phyloP scores from a whole-genome alignment of 1,284 basidiomycete species.

The Neonothopanus nambi region DNA sequence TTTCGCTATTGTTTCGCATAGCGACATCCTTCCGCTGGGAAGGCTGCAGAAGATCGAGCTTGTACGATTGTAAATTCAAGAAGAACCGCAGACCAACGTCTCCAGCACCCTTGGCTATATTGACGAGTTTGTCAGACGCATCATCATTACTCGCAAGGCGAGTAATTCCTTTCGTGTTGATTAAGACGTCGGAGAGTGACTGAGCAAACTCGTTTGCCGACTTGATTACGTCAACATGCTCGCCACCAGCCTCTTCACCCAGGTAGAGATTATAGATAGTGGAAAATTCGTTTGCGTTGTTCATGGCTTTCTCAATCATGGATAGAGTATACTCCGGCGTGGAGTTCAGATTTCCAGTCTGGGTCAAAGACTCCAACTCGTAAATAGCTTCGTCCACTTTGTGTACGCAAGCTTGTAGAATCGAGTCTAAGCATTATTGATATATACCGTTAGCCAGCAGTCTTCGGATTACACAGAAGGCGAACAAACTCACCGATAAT shows the following conservation, averaged over 20 bases:
- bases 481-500: constrained; percentile 77
- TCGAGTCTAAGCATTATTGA: constrained; percentile 83
- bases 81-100: constrained; percentile 92
- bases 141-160: constrained; percentile 91
- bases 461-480: neutral
- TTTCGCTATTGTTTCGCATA: constrained; percentile 88
- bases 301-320: constrained; percentile 96
- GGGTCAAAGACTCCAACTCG: constrained; percentile 93
- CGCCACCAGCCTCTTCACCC: constrained; percentile 85
- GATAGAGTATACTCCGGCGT: constrained; percentile 98
- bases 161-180: constrained; percentile 95
- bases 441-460: too few species aligned
- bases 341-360: constrained; percentile 92
- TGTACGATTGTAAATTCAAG: constrained; percentile 95
- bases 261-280: constrained; percentile 93
- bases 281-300: constrained; percentile 95
- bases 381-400: constrained; percentile 98
- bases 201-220: constrained; percentile 96
- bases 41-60: constrained; percentile 77
- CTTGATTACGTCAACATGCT: constrained; percentile 98
- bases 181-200: constrained; percentile 86
- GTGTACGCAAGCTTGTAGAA: constrained; percentile 93
- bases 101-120: constrained; percentile 84
- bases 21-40: constrained; percentile 84
- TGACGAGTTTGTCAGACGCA: constrained; percentile 86